Evolutionary conservation across 164 flowering plant species (phyloP).

Genomic region (Macadamia tetraphylla): DNA sequence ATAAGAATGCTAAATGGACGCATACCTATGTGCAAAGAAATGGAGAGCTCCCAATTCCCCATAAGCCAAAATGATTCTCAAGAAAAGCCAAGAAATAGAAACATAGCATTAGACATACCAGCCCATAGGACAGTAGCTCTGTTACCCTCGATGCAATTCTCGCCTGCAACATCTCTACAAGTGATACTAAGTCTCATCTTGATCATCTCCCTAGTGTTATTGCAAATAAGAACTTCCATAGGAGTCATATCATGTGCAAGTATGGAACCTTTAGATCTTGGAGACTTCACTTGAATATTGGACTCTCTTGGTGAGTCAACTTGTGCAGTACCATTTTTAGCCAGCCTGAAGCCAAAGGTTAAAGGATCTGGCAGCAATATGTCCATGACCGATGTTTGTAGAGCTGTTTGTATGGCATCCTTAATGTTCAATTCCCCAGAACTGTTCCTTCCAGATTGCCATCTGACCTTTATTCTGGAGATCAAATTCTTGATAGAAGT

Average conservation of each 20-base stretch:
- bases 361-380: conserved; percentile 90
- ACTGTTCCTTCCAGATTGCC: conserved; percentile 96
- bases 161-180: conserved; percentile 97
- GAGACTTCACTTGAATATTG: conserved; percentile 9
- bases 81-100: neutral
- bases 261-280: conserved; percentile 39
- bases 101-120: conserved; percentile 39
- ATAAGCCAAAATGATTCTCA: neutral
- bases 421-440: conserved; percentile 87
- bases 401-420: conserved; percentile 86
- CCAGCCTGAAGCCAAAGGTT: conserved; percentile 86
- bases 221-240: conserved; percentile 91
- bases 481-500: conserved; percentile 80
- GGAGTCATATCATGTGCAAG: conserved; percentile 82
- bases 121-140: conserved; percentile 88
- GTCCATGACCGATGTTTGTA: conserved; percentile 93
- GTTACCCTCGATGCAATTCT: conserved; percentile 76
- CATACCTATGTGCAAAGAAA: no score
- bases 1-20: neutral
- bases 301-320: conserved; percentile 20
- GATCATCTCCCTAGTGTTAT: conserved; percentile 81
- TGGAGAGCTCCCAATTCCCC: no score
- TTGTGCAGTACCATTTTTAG: conserved; percentile 20
- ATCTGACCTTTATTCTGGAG: conserved; percentile 83
- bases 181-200: conserved; percentile 70